phyloP scores from a whole-genome alignment of 2,329 filamentous ascomycete species.

The Clarireedia paspali region DNA sequence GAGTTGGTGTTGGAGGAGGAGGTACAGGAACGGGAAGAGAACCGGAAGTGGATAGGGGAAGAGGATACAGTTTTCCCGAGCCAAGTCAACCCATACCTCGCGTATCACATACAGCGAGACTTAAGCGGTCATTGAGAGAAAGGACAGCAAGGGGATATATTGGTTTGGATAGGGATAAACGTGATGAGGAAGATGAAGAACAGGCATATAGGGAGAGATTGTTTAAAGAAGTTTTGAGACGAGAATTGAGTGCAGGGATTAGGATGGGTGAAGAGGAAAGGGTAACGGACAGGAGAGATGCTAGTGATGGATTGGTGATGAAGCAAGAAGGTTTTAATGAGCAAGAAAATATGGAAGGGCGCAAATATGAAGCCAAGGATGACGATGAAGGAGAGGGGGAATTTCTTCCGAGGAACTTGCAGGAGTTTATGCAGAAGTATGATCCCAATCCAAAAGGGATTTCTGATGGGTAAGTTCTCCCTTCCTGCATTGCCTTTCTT shows the following conservation, averaged over 20 bases:
- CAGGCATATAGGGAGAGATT: no score
- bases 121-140: neutral
- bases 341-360: no score
- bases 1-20: neutral
- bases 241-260: no score
- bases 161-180: neutral
- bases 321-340: no score
- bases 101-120: neutral
- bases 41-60: neutral
- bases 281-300: neutral
- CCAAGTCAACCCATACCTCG: neutral
- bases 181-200: neutral
- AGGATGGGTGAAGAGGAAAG: neutral
- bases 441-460: slow-evolving; percentile 6
- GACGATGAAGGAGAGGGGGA: neutral
- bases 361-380: no score
- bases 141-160: neutral
- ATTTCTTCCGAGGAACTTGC: neutral
- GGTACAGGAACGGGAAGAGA: neutral
- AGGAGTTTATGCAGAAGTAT: slow-evolving; percentile 14
- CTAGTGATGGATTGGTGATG: no score
- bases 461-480: neutral
- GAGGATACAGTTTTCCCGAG: neutral
- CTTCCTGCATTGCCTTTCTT: neutral
- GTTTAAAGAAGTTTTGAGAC: neutral